Percentiles rank a stretch among this genome's conserved stretches.
phyloP scores from a whole-genome alignment of 2,329 filamentous ascomycete genomes.

The Aspergillus calidoustus region DNA sequence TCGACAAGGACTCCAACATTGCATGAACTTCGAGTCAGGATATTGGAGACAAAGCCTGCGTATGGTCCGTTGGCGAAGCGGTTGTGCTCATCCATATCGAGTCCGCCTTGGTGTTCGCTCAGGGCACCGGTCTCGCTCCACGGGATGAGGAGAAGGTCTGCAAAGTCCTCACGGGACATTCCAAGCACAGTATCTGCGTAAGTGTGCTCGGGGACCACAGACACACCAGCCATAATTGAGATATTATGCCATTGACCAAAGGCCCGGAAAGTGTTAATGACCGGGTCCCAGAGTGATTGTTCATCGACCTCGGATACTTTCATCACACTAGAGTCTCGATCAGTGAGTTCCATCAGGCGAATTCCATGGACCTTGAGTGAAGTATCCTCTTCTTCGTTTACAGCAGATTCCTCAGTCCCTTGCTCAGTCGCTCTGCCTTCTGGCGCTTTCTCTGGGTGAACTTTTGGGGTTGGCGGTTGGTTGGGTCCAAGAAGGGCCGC shows the following conservation, averaged over 20 bases:
- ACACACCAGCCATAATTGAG: constrained; percentile 78
- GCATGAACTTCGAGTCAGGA: constrained; percentile 66
- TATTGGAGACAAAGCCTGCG: constrained; percentile 71
- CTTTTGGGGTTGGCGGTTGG: constrained; percentile 35
- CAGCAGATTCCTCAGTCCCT: constrained; percentile 29
- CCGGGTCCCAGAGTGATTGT: constrained; percentile 73
- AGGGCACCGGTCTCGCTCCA: constrained; percentile 86
- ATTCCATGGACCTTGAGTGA: constrained; percentile 78
- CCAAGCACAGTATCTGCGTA: constrained; percentile 78
- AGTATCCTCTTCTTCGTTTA: constrained; percentile 22
- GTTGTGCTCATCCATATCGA: constrained; percentile 56
- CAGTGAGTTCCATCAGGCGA: constrained; percentile 84
- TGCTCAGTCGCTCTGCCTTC: constrained; percentile 23
- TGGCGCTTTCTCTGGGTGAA: constrained; percentile 38
- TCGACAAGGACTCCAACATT: constrained; percentile 82
- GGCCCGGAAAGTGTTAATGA: constrained; percentile 88
- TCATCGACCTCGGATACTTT: constrained; percentile 83
- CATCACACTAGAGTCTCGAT: constrained; percentile 95
- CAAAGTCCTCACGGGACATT: constrained; percentile 70
- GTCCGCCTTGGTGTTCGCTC: constrained; percentile 64
- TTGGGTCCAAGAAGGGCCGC: constrained; percentile 75
- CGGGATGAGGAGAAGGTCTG: constrained; percentile 79
- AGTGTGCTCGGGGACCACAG: constrained; percentile 75
- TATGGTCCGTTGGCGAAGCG: constrained; percentile 68
- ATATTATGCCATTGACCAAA: constrained; percentile 85